Base-by-base conservation (phyloP, 257 asterid species). In the Gynochthodes officinalis region DNA sequence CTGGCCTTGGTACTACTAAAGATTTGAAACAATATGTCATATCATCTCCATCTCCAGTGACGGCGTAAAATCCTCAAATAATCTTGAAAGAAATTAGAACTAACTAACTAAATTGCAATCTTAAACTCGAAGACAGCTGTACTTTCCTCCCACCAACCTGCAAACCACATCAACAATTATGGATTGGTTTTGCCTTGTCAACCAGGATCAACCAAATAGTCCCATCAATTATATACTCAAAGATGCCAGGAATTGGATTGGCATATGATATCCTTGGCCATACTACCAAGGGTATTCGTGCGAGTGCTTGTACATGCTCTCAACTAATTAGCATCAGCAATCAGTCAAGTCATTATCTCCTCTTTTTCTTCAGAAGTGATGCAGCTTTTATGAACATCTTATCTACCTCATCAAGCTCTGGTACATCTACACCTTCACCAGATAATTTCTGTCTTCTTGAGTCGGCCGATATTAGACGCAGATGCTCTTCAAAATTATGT, bases 401-500 rank as follows among this genome's bases (percentile, higher is more conserved):
- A 78, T 92, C 99, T 64, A 95, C 91, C 79, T 95, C 97, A 35
- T 95, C 99, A 69, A 95, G 80, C 75, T 82, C 92, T 12, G 84
- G 81, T 44, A 73, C 60, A 30, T 81, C 88, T 18, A 58, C 80
- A 58, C 82, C 84, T 68, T 77, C 68, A 8, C 78, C 86, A 11
- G 65, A 1, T 18, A 68, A 72, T 73, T 87, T 95, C 79, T 73
- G 86, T 64, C 72, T 89, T 71, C 84, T 84, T 11, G 91, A 86
- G 72, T 84, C 82, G 27, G 93, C 84, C 30, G 96, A 92, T 77
- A 89, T 77, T 75, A 48, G 90, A 50, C 88, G 89, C 74, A 92
- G 64, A 66, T 92, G 85, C 62, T 89, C 87, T 75, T 86, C 93
- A 61, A 95, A 95, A 80, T 87, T 90, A 14, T 81, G 84, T 19